Evolutionary conservation across 2,329 filamentous ascomycete genomes (phyloP).

Genomic region (Diaporthe australafricana): DNA sequence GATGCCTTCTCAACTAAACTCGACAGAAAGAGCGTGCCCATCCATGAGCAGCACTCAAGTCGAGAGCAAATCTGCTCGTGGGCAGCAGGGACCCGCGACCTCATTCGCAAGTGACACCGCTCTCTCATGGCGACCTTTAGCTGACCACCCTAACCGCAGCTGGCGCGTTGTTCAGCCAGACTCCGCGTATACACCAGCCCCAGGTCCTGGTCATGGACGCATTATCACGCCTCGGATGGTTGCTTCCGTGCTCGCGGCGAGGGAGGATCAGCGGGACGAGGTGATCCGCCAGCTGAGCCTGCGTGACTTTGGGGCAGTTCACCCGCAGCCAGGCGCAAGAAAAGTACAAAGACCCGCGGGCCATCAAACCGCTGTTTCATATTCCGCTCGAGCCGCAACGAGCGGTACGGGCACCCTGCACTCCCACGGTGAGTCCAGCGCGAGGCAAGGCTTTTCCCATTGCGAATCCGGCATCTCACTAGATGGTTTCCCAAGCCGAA

Average conservation of each 20-base stretch:
- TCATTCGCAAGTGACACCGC: not conserved
- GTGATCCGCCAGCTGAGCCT: not conserved
- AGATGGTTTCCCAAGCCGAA: not conserved
- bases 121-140: not conserved
- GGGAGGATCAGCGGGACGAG: not conserved
- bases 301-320: not conserved
- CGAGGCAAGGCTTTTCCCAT: not conserved
- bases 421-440: not conserved
- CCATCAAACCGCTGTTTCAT: too few species aligned
- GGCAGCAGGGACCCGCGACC: not conserved
- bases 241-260: not conserved
- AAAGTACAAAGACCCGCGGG: not conserved
- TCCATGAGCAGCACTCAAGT: not conserved
- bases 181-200: not conserved
- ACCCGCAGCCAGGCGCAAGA: not conserved
- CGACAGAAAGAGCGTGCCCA: not conserved
- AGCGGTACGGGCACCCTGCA: rapidly evolving
- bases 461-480: not conserved
- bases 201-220: not conserved
- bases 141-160: not conserved
- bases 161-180: not conserved
- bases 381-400: not conserved
- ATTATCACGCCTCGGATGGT: not conserved
- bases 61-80: not conserved
- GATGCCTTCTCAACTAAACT: not conserved